Percentiles rank a stretch among this genome's conserved stretches.
These are phyloP conservation scores for Lachnellula occidentalis DNA, from an alignment of 2,329 filamentous ascomycete genomes.

Conservation along the genomic window DNA sequence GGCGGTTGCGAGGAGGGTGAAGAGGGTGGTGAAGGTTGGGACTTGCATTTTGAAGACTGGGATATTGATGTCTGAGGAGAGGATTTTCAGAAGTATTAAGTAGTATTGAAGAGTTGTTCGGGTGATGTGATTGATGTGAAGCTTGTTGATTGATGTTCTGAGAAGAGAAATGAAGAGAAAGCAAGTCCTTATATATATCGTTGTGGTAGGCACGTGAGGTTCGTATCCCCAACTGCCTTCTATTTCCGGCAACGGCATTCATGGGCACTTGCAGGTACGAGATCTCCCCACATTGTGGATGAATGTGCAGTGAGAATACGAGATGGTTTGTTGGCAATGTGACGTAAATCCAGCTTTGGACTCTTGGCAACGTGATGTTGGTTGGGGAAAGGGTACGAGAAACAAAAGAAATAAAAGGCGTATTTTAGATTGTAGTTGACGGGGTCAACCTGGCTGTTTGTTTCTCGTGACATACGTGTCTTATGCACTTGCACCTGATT, in stretches of 20 bases:
- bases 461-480: too few relatives aligned
- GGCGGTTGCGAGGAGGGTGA: conserved; percentile 36
- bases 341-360: not conserved
- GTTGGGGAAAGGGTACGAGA: too few relatives aligned
- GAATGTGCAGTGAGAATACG: not conserved
- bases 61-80: not conserved
- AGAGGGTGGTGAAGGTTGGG: conserved; percentile 35
- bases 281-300: not conserved
- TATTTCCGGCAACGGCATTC: not conserved
- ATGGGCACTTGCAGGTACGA: not conserved
- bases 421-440: too few relatives aligned
- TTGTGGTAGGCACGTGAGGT: not conserved
- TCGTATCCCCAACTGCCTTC: not conserved
- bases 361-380: not conserved
- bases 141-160: not conserved
- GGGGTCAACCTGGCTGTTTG: too few relatives aligned
- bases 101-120: not conserved
- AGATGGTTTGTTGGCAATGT: not conserved
- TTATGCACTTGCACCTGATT: too few relatives aligned
- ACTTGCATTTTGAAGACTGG: conserved; percentile 40
- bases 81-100: not conserved
- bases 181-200: not conserved
- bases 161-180: not conserved
- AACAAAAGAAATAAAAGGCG: too few relatives aligned
- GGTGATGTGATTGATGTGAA: too few relatives aligned